phyloP scores from a whole-genome alignment of 192 early-diverging fungal species.

The Thamnidium elegans region DNA sequence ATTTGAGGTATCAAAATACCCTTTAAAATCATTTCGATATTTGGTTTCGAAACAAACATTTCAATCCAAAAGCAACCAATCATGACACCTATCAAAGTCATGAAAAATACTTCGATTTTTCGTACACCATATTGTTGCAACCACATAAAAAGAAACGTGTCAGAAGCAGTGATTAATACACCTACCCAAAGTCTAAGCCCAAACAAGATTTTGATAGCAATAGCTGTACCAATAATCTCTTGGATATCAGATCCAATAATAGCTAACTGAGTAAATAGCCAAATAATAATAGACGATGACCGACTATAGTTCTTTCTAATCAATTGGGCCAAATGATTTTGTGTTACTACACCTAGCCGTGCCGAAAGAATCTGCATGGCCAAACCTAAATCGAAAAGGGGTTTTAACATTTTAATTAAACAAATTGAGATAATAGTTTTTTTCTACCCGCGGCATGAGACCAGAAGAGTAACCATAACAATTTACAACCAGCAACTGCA shows the following conservation, averaged over 20 bases:
- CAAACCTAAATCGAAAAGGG: conserved; percentile 34
- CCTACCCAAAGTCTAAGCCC: conserved; percentile 65
- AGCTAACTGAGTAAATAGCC: conserved; percentile 60
- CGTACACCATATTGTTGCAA: conserved; percentile 61
- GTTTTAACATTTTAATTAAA: neutral
- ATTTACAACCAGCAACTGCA: conserved; percentile 61
- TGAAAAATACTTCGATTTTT: conserved; percentile 72
- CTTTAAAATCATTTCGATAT: conserved; percentile 42
- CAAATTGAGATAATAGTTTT: neutral
- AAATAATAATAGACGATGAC: conserved; percentile 44
- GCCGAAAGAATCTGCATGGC: conserved; percentile 61
- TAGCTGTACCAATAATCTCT: conserved; percentile 88
- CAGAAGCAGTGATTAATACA: conserved; percentile 70
- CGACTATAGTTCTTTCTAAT: conserved; percentile 48
- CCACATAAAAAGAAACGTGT: conserved; percentile 76
- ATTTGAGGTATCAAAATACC: conserved; percentile 57
- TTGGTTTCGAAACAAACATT: conserved; percentile 51
- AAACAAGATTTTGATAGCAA: conserved; percentile 79
- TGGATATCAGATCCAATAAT: conserved; percentile 74
- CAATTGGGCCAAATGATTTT: conserved; percentile 58
- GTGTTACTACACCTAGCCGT: conserved; percentile 63
- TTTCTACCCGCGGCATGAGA: conserved; percentile 52
- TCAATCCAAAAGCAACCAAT: conserved; percentile 77
- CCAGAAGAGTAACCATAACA: conserved; percentile 66
- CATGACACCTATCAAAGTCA: conserved; percentile 68